A percentile compares a stretch with the other conserved stretches of the same genome.
phyloP scores from a whole-genome alignment of 352 stramenopile species.

The Globisporangium yorkense region DNA sequence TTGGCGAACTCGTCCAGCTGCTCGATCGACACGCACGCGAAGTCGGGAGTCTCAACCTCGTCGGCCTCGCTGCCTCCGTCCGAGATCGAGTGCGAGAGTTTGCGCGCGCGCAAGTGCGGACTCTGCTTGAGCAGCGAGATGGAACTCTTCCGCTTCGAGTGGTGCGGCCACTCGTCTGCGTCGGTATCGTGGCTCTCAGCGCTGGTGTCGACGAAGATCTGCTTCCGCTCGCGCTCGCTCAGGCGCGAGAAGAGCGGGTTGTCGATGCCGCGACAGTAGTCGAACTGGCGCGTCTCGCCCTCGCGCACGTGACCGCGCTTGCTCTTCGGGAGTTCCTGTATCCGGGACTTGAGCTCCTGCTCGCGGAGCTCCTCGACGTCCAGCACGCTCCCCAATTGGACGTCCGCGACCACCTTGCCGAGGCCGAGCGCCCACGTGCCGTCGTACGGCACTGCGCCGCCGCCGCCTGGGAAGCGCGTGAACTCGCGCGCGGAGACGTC shows the following conservation, averaged over 20 bases:
- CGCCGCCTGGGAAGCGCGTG: constrained; percentile 70
- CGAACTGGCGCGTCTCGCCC: constrained; percentile 76
- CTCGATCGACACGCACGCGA: constrained; percentile 74
- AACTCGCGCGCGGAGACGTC: constrained; percentile 68
- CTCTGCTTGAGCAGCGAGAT: constrained; percentile 15
- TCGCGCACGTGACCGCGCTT: constrained; percentile 46
- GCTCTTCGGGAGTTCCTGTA: constrained; percentile 57
- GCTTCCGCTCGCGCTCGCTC: constrained; percentile 61
- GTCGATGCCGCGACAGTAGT: constrained; percentile 62
- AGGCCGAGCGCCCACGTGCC: constrained; percentile 79
- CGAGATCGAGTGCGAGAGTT: constrained; percentile 2
- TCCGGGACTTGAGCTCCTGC: constrained; percentile 43
- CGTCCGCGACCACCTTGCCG: constrained; percentile 47
- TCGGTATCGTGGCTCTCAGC: constrained; percentile 25
- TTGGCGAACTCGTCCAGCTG: constrained; percentile 79
- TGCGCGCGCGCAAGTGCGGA: constrained; percentile 7
- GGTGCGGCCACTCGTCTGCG: constrained; percentile 3
- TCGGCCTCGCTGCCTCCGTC: constrained; percentile 5
- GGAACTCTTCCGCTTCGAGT: constrained; percentile 10
- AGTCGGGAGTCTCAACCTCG: constrained; percentile 33
- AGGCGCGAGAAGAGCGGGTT: constrained; percentile 78
- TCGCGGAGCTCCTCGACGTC: constrained; percentile 54
- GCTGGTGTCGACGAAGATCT: constrained; percentile 48
- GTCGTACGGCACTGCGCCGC: constrained; percentile 69
- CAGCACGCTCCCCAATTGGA: constrained; percentile 64